A percentile compares a stretch with the other conserved stretches of the same genome.
Conservation (phyloP, 306 rosid species). For the Castanopsis chinensis region DNA sequence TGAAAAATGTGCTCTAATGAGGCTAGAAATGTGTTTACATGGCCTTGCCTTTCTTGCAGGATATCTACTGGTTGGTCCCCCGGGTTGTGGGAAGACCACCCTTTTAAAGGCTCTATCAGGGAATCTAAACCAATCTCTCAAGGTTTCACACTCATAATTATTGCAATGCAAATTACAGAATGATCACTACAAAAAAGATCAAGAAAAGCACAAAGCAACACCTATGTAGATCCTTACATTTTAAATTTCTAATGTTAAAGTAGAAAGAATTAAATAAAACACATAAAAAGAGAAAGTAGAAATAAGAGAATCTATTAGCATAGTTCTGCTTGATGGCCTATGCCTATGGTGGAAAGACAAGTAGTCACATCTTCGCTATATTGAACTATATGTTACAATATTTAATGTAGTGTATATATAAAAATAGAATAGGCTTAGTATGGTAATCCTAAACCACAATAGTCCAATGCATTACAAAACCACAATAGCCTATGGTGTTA, state of each 20-base stretch:
- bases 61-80: constrained; percentile 48
- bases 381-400: no score
- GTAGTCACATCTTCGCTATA: no score
- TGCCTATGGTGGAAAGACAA: no score
- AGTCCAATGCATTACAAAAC: no score
- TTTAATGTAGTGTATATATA: no score
- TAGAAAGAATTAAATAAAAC: not conserved
- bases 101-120: constrained; percentile 42
- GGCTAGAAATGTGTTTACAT: no score
- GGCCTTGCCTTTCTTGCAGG: constrained; percentile 16
- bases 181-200: not conserved
- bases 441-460: no score
- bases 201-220: not conserved
- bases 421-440: no score
- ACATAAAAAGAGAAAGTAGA: not conserved
- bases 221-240: not conserved
- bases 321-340: no score
- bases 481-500: no score
- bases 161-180: not conserved
- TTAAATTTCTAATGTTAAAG: not conserved
- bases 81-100: constrained; percentile 53
- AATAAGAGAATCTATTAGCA: no score
- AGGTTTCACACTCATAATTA: constrained; percentile 16
- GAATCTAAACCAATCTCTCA: constrained; percentile 38
- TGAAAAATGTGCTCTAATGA: no score